Conservation (phyloP, 352 stramenopile species). For the Sclerospora graminicola region DNA sequence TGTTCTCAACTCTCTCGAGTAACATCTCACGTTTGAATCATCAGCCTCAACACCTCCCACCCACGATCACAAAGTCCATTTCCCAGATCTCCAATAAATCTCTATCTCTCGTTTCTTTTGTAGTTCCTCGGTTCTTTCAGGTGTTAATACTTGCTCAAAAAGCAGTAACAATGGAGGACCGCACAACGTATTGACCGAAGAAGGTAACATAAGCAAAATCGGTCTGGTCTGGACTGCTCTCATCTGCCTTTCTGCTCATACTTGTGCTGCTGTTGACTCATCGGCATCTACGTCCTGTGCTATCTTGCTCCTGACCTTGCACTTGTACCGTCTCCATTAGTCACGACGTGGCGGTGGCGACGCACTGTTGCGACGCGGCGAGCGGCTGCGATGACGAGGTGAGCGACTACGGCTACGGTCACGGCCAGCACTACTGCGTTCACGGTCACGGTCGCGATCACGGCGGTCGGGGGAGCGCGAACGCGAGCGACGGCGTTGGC, state of each 20-base stretch:
- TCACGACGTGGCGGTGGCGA: slow-evolving; percentile 36
- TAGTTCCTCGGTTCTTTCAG: slow-evolving; percentile 19
- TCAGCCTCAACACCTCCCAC: slow-evolving; percentile 13
- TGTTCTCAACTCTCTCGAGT: slow-evolving; percentile 5
- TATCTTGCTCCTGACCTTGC: background rate
- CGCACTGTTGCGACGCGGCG: slow-evolving; percentile 24
- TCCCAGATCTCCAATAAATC: slow-evolving; percentile 15
- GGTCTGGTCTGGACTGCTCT: slow-evolving; percentile 13
- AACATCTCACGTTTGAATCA: slow-evolving; percentile 14
- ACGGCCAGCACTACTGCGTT: slow-evolving; percentile 23
- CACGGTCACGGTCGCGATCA: slow-evolving; percentile 21
- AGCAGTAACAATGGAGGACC: slow-evolving; percentile 19
- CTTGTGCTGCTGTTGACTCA: slow-evolving; percentile 1
- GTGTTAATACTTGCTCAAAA: slow-evolving; percentile 22
- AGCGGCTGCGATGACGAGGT: slow-evolving; percentile 28
- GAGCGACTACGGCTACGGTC: slow-evolving; percentile 37
- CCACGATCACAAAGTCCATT: slow-evolving; percentile 16
- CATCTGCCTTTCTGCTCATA: slow-evolving; percentile 13
- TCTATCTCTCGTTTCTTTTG: slow-evolving; percentile 18
- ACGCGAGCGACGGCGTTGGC: slow-evolving; percentile 26
- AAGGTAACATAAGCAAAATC: slow-evolving; percentile 20
- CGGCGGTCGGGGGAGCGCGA: slow-evolving; percentile 35
- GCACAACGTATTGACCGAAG: slow-evolving; percentile 13
- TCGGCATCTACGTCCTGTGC: background rate
- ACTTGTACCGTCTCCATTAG: slow-evolving; percentile 20